Base-by-base conservation (phyloP, 2,329 filamentous ascomycete species). In the Hyphodiscus sp. region DNA sequence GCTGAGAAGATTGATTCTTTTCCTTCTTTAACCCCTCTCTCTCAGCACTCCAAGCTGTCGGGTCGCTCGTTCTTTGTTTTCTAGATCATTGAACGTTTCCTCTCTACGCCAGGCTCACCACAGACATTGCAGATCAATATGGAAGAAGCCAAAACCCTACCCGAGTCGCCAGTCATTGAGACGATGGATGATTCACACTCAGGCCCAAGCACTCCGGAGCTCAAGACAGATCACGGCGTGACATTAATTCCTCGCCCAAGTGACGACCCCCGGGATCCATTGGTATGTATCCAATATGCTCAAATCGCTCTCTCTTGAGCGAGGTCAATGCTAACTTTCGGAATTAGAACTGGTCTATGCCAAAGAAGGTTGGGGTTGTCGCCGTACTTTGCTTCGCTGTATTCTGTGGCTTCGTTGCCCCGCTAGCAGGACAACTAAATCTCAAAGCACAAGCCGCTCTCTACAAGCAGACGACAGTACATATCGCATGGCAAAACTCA, bases 241-340 rank as follows among this genome's bases (percentile, higher is more conserved):
- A 67, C 71, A 29, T 58, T 73, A n/a, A 69, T 74, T 30, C 72
- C 69, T 7, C 61, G 59, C n/a, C 68, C 69, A 8, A 69, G 64
- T 50, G 58, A 61, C 51, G 63, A 69, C 47, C 60, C 67, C 19
- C 54, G 60, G 16, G 69, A 71, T 54, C 69, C 69, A 38, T 53
- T 71, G 58, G 68, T 70, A 65, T 56, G 60, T 57, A 38, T 42
- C 58, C 33, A 26, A 26, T 23, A n/a, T 53, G n/a, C 2, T 23
- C 42, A 45, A 20, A 42, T 11, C 19, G 16, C 16, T 45, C 15
- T 2, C 16, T 45, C 41, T 8, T 44, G 6, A 7, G 41, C 6
- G 42, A 45, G 2, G 18, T 9, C 10, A 9, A 11, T 3, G 7
- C 42, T 20, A 13, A 20, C 18, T 7, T 8, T 23, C 4, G 18